Percentiles rank a stretch among this genome's conserved stretches.
Evolutionary conservation across 2,329 filamentous ascomycete species (phyloP).

Genomic region (Colletotrichum tamarilloi): DNA sequence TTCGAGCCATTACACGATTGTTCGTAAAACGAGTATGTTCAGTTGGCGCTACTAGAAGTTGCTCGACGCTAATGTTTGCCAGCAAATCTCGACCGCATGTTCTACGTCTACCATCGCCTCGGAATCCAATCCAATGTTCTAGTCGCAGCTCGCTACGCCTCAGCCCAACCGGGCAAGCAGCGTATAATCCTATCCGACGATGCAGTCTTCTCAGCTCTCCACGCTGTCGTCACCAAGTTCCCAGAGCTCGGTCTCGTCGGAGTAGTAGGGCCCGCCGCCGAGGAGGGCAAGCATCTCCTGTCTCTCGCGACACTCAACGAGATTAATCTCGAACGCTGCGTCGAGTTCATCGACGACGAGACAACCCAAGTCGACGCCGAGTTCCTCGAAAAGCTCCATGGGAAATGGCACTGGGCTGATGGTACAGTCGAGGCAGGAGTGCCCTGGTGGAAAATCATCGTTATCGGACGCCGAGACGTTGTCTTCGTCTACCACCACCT

Average conservation of each 20-base stretch:
- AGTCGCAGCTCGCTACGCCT: slow-evolving; percentile 38
- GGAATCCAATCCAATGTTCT: slow-evolving; percentile 40
- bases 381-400: slow-evolving; percentile 10
- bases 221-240: slow-evolving; percentile 33
- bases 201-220: slow-evolving; percentile 35
- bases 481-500: slow-evolving; percentile 30
- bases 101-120: slow-evolving; percentile 37
- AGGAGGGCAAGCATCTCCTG: slow-evolving; percentile 8
- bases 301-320: slow-evolving; percentile 22
- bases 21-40: slow-evolving; percentile 12
- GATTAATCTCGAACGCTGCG: slow-evolving; percentile 20
- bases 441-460: slow-evolving; percentile 31
- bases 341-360: slow-evolving; percentile 28
- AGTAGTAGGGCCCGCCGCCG: slow-evolving; percentile 12
- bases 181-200: slow-evolving; percentile 18
- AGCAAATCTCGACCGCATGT: slow-evolving; percentile 36
- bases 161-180: neutral
- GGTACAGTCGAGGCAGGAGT: neutral
- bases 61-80: neutral
- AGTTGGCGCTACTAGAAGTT: neutral
- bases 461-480: slow-evolving; percentile 22
- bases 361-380: neutral
- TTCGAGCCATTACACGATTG: slow-evolving; percentile 7
- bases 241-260: slow-evolving; percentile 36
- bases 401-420: slow-evolving; percentile 24